Evolutionary conservation across 768 basidiomycete species (phyloP), one percentile per base, ranked within the genome.

Genomic region (Leccinum incarnatum): DNA sequence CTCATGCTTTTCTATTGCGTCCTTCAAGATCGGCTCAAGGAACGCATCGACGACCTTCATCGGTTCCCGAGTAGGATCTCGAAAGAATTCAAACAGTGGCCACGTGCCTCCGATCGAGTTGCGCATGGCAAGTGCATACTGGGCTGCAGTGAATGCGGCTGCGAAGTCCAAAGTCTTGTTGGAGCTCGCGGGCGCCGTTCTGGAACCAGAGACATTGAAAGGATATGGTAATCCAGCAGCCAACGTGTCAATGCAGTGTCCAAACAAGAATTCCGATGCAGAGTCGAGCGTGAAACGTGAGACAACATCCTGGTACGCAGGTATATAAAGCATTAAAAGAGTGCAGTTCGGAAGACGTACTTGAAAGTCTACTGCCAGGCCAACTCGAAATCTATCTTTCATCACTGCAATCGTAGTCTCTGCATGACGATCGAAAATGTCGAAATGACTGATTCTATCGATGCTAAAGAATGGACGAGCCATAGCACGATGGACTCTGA

Each of bases 401-500:
- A 82, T 75, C 49, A 77, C 69, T 4, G 67, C 61, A 5, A 88
- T 69, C 5, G 80, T 77, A n/a, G 78, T 71, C 46, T 79, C 76
- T 5, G 81, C 77, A 49, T 85, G 83, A 12, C 78, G 74, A 53
- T 81, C 82, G 62, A 87, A 87, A 30, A 81, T 83, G 25, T 86
- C 81, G 54, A 87, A 88, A 66, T 87, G 81, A 49, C 78, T 81
- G 54, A 87, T 81, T 32, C 80, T 75, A 34, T 88, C 86, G 47
- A 77, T 78, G 55, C 70, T 80, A 74, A 91, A 89, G 75, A 89
- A 89, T 0, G 88, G 88, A 0, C 88, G 81, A 0, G 86, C 84
- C 76, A 90, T 86, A 4, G 77, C 65, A 10, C 87, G 83, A 67
- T 89, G 87, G 63, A 87, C 81, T 65, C 86, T 82, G 29, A 6